Conservation (phyloP, 805 yeast genomes). For the Saturnispora mendoncae region DNA sequence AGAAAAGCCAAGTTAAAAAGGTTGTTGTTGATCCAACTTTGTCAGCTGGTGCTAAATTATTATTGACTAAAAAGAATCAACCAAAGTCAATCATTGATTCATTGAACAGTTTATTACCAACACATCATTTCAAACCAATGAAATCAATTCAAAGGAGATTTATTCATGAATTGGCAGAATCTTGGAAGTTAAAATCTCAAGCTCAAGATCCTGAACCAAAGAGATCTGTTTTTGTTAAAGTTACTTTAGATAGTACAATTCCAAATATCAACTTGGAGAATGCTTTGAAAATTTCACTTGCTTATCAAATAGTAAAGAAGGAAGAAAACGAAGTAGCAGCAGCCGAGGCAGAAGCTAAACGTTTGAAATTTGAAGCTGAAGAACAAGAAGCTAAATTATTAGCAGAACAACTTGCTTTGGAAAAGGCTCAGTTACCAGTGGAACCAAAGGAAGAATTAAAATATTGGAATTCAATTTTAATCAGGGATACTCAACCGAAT, state of each 20-base stretch:
- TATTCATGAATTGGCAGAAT: conserved; percentile 56
- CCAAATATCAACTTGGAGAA: conserved; percentile 43
- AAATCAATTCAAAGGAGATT: conserved; percentile 57
- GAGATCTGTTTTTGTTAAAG: conserved; percentile 57
- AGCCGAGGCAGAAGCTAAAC: conserved; percentile 22
- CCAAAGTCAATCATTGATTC: conserved; percentile 5
- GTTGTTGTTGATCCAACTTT: neutral
- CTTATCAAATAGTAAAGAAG: conserved; percentile 23
- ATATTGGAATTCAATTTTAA: conserved; percentile 44
- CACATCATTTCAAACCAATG: conserved; percentile 69
- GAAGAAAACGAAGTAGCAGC: conserved; percentile 23
- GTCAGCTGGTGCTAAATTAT: conserved; percentile 5
- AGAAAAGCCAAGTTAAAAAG: neutral
- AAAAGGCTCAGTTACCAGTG: neutral
- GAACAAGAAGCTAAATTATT: conserved; percentile 18
- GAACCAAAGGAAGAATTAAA: neutral
- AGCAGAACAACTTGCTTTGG: conserved; percentile 10
- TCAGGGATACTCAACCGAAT: conserved; percentile 47
- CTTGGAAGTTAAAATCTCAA: conserved; percentile 53
- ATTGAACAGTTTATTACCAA: conserved; percentile 31
- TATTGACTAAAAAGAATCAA: conserved; percentile 1
- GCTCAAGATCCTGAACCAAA: conserved; percentile 79
- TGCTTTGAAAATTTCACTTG: conserved; percentile 31
- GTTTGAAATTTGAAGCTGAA: conserved; percentile 21
- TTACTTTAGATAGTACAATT: conserved; percentile 23